Base-by-base conservation (phyloP, 2,329 filamentous ascomycete species). In the Raffaelea ambrosiae region DNA sequence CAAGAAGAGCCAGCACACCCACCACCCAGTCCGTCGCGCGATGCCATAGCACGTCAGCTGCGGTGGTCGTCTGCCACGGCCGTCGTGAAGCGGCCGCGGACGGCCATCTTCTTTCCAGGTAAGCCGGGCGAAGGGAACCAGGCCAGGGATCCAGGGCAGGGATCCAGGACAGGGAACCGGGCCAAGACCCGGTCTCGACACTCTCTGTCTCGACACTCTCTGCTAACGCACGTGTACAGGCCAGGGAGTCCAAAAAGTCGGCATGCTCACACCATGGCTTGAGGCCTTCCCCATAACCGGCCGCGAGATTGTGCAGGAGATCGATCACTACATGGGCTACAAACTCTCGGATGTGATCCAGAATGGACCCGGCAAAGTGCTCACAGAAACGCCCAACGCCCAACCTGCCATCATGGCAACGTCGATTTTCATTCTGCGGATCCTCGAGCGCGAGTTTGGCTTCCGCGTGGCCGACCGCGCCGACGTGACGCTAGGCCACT, bases 401-500 rank as follows among this genome's bases (percentile, higher is more conserved):
- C 91, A 97, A 65, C 91, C 91, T 2, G 90, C 91, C 58, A 95
- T 96, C 65, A 95, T 97, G 88, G 88, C 89, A 14, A 93, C 88
- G 4, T 94, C 88, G 23, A 83, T 96, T 60, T 77, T 95, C 50
- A 94, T 96, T 60, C 75, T 96, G 47, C 84, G 87, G 48, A 82
- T 96, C 51, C 75, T 97, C 53, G 88, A 96, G 68, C 72, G 78
- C 52, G 87, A 95, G 55, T 96, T 91, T 61, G 81, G 77, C 38
- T 95, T 96, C 67, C 73, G 78, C 49, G 77, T 83, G 7, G 66
- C 71, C 9, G 78, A 86, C 48, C 75, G 83, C 50, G 82, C 89
- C 40, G 87, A 95, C 66, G 81, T 94, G 33, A 87, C 86, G 1
- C 74, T 96, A 21, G 91, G 91, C 10, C 91, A 97, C 66, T 95